A percentile compares a stretch with the other conserved stretches of the same genome.
Conservation (phyloP, 805 yeast species). For the Wickerhamomyces alni region DNA sequence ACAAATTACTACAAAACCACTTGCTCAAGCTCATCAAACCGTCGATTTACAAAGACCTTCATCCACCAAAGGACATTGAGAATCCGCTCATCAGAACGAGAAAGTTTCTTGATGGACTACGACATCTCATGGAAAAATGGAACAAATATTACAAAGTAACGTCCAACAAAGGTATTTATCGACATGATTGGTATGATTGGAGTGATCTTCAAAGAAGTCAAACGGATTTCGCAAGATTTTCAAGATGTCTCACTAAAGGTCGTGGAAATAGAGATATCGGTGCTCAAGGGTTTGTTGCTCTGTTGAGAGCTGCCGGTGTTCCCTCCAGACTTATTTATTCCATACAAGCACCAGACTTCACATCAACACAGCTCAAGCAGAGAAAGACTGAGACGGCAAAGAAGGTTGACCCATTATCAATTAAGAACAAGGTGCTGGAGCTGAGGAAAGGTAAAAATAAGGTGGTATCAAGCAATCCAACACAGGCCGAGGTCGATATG, state of each 20-base stretch:
- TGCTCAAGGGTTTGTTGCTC: slow-evolving; percentile 81
- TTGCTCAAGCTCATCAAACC: slow-evolving; percentile 45
- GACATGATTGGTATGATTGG: slow-evolving; percentile 40
- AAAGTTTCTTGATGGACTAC: slow-evolving; percentile 70
- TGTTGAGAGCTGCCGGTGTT: slow-evolving; percentile 65
- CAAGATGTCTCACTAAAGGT: slow-evolving; percentile 34
- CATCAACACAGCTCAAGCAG: slow-evolving; percentile 25
- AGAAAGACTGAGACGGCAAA: background rate
- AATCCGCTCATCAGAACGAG: slow-evolving; percentile 45
- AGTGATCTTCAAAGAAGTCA: slow-evolving; percentile 11
- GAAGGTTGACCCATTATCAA: slow-evolving; percentile 1
- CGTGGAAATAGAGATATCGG: slow-evolving; percentile 74
- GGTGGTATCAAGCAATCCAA: slow-evolving; percentile 7
- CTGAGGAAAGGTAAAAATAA: slow-evolving; percentile 16
- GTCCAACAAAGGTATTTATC: slow-evolving; percentile 28
- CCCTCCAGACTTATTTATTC: slow-evolving; percentile 75
- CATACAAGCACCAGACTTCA: slow-evolving; percentile 86
- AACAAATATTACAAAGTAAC: slow-evolving; percentile 44
- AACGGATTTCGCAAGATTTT: slow-evolving; percentile 35
- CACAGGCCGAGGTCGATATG: slow-evolving; percentile 20
- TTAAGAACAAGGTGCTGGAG: slow-evolving; percentile 12
- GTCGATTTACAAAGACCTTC: slow-evolving; percentile 39
- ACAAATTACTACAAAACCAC: slow-evolving; percentile 31
- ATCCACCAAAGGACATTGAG: slow-evolving; percentile 35
- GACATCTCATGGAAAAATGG: slow-evolving; percentile 63